These are phyloP conservation scores for Phytopythium boreale DNA, from an alignment of 352 stramenopile genomes.

Conservation along the genomic window DNA sequence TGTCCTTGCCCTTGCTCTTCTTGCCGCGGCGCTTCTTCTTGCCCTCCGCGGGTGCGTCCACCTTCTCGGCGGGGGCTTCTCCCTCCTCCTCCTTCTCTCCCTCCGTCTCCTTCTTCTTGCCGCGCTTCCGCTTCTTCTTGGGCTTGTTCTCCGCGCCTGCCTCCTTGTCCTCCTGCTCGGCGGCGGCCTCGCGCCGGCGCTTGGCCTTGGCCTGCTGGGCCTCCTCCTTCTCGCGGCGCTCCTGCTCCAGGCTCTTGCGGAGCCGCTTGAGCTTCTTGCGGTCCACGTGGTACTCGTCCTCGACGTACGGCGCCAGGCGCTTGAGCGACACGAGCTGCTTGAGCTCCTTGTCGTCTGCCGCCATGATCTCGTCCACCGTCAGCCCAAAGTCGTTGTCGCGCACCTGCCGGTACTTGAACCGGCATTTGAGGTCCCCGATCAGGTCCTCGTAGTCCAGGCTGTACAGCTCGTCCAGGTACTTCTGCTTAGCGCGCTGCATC, in stretches of 20 bases:
- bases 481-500: constrained; percentile 82
- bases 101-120: constrained; percentile 72
- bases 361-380: constrained; percentile 96
- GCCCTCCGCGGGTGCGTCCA: no score
- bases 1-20: constrained; percentile 45
- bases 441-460: constrained; percentile 99
- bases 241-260: constrained; percentile 57
- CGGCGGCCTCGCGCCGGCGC: constrained; percentile 1
- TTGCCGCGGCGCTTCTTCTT: constrained; percentile 57
- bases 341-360: constrained; percentile 94
- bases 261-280: constrained; percentile 71
- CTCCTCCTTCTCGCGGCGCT: constrained; percentile 21
- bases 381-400: constrained; percentile 96
- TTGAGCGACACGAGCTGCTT: constrained; percentile 97
- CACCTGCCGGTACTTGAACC: constrained; percentile 98
- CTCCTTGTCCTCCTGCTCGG: neutral
- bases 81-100: constrained; percentile 15
- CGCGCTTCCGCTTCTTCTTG: constrained; percentile 75
- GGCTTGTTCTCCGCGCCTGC: constrained; percentile 17
- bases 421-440: constrained; percentile 95
- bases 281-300: constrained; percentile 78
- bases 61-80: constrained; percentile 18
- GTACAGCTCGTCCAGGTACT: constrained; percentile 97
- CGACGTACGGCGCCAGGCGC: constrained; percentile 93
- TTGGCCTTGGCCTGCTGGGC: constrained; percentile 11